Evolutionary conservation across 257 asterid genomes (phyloP).

Genomic region (Solanum ossicruentum): DNA sequence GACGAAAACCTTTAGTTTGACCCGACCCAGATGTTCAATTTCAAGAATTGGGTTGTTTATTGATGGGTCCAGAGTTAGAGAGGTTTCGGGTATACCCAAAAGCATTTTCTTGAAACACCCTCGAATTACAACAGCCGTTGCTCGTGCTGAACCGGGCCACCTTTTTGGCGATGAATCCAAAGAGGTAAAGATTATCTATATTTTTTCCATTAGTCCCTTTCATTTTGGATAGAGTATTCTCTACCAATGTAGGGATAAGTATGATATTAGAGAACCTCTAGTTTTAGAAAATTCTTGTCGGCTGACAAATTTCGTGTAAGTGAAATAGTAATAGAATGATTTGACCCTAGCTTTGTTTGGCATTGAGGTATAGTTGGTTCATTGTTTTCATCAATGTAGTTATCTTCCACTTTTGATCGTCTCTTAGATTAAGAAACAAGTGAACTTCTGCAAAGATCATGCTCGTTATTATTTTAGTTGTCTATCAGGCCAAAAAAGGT

Average conservation of each 20-base stretch:
- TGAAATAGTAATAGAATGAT: background rate
- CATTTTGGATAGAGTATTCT: background rate
- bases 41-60: slow-evolving; percentile 19
- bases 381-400: background rate
- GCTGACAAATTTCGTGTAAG: background rate
- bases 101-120: slow-evolving; percentile 15
- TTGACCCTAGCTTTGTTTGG: background rate
- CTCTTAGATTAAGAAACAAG: background rate
- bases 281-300: background rate
- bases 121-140: slow-evolving; percentile 34
- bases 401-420: background rate
- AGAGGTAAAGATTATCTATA: slow-evolving; percentile 24
- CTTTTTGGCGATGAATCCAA: slow-evolving; percentile 17
- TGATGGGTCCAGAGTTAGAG: slow-evolving; percentile 3
- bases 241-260: background rate
- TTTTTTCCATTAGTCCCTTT: background rate
- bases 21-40: slow-evolving; percentile 11
- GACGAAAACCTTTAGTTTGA: slow-evolving; percentile 1
- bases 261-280: background rate
- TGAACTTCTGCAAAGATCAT: background rate
- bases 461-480: background rate
- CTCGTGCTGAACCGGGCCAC: slow-evolving; percentile 48
- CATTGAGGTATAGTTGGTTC: background rate
- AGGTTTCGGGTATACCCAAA: slow-evolving; percentile 12
- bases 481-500: background rate